Evolutionary conservation across 2,329 filamentous ascomycete species (phyloP).

Genomic region (Ploettnerulaceae sp.): DNA sequence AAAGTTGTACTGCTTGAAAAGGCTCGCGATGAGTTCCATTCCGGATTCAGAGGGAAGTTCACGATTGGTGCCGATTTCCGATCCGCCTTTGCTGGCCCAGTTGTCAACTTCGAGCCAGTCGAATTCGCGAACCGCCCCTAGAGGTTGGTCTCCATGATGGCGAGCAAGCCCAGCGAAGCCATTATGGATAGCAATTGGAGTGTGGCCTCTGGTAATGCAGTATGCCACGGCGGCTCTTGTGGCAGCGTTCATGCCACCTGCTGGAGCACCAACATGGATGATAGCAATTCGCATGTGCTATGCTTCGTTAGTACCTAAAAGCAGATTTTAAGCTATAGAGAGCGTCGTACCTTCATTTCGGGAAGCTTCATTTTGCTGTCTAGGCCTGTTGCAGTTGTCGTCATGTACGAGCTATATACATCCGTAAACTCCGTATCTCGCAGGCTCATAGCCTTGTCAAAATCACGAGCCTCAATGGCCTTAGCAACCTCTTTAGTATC

Average conservation of each 20-base stretch:
- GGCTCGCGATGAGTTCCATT: conserved; percentile 73
- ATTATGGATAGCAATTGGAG: conserved; percentile 89
- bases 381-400: conserved; percentile 79
- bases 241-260: conserved; percentile 96
- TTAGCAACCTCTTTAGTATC: conserved; percentile 80
- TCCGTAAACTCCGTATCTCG: conserved; percentile 92
- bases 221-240: conserved; percentile 91
- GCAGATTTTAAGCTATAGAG: not conserved
- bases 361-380: conserved; percentile 61
- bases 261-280: conserved; percentile 93
- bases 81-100: conserved; percentile 95
- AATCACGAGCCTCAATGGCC: conserved; percentile 80
- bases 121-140: conserved; percentile 79
- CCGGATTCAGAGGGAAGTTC: conserved; percentile 82
- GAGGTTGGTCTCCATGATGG: conserved; percentile 78
- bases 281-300: conserved; percentile 90
- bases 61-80: conserved; percentile 96
- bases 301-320: conserved; percentile 33
- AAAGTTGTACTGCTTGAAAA: conserved; percentile 82
- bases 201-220: conserved; percentile 87
- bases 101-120: conserved; percentile 90
- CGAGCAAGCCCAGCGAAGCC: conserved; percentile 91
- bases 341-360: conserved; percentile 58
- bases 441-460: conserved; percentile 79
- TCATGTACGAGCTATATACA: conserved; percentile 84